Percentiles rank a stretch among this genome's conserved stretches.
These are phyloP conservation scores for Boletus sp. DNA, from an alignment of 768 basidiomycete species.

Conservation along the genomic window DNA sequence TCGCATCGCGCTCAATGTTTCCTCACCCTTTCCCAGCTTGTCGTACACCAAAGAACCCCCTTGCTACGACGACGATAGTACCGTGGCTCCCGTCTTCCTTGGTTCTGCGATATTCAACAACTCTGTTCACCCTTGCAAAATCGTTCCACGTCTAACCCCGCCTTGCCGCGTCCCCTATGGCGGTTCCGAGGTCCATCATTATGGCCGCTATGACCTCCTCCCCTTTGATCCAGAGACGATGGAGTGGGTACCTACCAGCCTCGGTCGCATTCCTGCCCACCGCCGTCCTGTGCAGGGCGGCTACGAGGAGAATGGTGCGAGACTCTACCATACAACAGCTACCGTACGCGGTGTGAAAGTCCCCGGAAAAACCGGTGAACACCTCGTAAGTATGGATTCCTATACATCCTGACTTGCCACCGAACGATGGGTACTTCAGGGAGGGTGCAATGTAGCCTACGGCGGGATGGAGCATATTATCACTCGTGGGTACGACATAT, in stretches of 20 bases:
- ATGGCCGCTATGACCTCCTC: slow-evolving; percentile 70
- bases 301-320: slow-evolving; percentile 64
- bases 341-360: slow-evolving; percentile 49
- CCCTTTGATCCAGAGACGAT: slow-evolving; percentile 64
- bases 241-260: slow-evolving; percentile 67
- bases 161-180: slow-evolving; percentile 59
- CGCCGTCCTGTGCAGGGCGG: slow-evolving; percentile 67
- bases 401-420: not conserved
- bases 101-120: slow-evolving; percentile 67
- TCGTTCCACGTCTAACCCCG: slow-evolving; percentile 55
- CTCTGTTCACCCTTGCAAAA: slow-evolving; percentile 83
- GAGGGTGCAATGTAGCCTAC: slow-evolving; percentile 41
- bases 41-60: slow-evolving; percentile 47
- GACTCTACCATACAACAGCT: slow-evolving; percentile 67
- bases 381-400: slow-evolving; percentile 47
- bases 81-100: slow-evolving; percentile 55
- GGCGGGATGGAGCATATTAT: slow-evolving; percentile 37
- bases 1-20: slow-evolving; percentile 51
- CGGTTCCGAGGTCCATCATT: slow-evolving; percentile 55
- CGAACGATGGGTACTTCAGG: slow-evolving; percentile 23
- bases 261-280: slow-evolving; percentile 57
- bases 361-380: slow-evolving; percentile 73
- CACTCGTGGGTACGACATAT: slow-evolving; percentile 40
- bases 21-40: slow-evolving; percentile 38
- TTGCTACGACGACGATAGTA: slow-evolving; percentile 54